Evolutionary conservation across 768 basidiomycete genomes (phyloP).

Genomic region (Pulveroboletus sp.): DNA sequence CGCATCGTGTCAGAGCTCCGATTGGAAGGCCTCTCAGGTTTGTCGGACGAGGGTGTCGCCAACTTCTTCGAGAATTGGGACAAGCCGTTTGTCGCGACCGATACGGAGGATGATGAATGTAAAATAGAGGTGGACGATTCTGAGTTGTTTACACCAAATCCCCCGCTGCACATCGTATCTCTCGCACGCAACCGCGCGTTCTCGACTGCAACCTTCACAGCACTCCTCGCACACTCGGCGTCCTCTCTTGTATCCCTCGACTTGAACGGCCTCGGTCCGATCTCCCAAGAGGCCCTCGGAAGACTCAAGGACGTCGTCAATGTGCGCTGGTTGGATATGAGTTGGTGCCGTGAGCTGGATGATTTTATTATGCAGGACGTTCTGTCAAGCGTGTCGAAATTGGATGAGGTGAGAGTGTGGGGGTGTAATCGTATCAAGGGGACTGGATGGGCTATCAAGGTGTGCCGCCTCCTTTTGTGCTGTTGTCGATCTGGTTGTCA

Average conservation of each 20-base stretch:
- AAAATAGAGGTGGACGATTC: constrained; percentile 20
- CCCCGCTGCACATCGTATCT: constrained; percentile 52
- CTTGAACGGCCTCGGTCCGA: constrained; percentile 77
- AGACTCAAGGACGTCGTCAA: constrained; percentile 35
- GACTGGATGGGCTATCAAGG: constrained; percentile 44
- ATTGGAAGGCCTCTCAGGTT: constrained; percentile 52
- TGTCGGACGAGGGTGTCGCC: constrained; percentile 71
- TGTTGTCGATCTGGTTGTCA: not conserved
- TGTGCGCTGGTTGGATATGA: constrained; percentile 67
- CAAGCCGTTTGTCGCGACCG: constrained; percentile 10
- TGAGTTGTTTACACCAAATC: constrained; percentile 30
- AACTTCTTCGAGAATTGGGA: constrained; percentile 63
- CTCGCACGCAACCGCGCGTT: constrained; percentile 62
- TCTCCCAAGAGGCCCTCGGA: constrained; percentile 46
- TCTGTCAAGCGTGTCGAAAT: constrained; percentile 41
- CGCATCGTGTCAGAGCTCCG: constrained; percentile 48
- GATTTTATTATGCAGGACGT: constrained; percentile 79
- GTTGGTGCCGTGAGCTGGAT: constrained; percentile 82
- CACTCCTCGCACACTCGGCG: constrained; percentile 70
- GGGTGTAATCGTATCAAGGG: constrained; percentile 50
- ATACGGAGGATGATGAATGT: constrained; percentile 12
- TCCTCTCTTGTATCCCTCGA: constrained; percentile 53
- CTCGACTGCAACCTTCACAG: constrained; percentile 50
- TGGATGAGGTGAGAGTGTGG: constrained; percentile 51
- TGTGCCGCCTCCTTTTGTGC: constrained; percentile 19